These are phyloP conservation scores for Citrullus colocynthis DNA, from an alignment of 306 rosid species.

Conservation along the genomic window DNA sequence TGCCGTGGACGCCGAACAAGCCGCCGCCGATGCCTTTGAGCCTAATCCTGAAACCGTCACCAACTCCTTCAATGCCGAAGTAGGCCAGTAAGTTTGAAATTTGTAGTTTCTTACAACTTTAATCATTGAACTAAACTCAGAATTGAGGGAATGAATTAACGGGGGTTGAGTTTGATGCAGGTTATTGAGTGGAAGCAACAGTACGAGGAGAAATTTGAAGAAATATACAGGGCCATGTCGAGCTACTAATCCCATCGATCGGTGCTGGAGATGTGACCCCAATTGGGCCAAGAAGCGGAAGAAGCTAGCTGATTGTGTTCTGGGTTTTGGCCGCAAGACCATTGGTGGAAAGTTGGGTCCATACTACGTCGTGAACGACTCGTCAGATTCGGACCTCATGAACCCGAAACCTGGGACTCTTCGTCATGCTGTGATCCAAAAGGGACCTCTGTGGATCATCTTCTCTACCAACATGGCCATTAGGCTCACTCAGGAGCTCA, in stretches of 20 bases:
- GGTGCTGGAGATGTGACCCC: constrained; percentile 76
- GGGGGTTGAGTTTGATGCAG: constrained; percentile 18
- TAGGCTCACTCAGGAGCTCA: constrained; percentile 40
- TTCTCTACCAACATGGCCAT: constrained; percentile 46
- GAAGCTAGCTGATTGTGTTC: constrained; percentile 37
- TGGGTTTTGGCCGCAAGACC: constrained; percentile 52
- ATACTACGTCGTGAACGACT: constrained; percentile 37
- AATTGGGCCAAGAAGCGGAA: constrained; percentile 53
- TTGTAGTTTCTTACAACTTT: no score
- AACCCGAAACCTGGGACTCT: constrained; percentile 52
- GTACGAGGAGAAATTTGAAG: constrained; percentile 26
- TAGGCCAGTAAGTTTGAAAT: constrained; percentile 27
- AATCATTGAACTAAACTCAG: background rate
- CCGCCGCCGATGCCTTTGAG: constrained; percentile 13
- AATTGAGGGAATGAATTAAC: background rate
- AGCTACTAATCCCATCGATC: constrained; percentile 68
- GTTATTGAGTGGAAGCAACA: background rate
- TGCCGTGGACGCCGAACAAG: constrained; percentile 16
- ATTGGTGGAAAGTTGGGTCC: constrained; percentile 49
- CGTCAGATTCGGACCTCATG: constrained; percentile 40
- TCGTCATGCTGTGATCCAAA: constrained; percentile 48
- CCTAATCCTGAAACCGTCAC: constrained; percentile 32
- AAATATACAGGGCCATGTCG: constrained; percentile 9
- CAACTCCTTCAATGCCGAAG: constrained; percentile 16
- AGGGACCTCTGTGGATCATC: constrained; percentile 57